Evolutionary conservation across 73 alveolate species (phyloP).

Genomic region (Paramecium bursaria): DNA sequence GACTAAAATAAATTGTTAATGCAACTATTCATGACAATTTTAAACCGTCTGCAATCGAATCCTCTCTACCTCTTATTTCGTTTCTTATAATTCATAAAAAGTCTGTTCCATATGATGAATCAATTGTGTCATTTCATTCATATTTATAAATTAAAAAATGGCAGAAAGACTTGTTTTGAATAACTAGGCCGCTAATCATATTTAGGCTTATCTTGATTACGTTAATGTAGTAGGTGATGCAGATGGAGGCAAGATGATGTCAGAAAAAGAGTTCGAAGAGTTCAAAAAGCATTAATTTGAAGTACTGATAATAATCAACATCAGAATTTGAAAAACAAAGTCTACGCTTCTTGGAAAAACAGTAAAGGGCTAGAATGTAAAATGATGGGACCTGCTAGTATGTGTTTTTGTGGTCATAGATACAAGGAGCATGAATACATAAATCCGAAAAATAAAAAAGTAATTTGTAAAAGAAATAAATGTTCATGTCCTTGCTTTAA

Average conservation of each 20-base stretch:
- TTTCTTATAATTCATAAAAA: no score
- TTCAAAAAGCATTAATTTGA: slow-evolving; percentile 88
- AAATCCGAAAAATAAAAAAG: slow-evolving; percentile 86
- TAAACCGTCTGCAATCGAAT: no score
- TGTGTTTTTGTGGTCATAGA: slow-evolving; percentile 98
- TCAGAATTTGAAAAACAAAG: slow-evolving; percentile 75
- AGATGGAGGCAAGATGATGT: slow-evolving; percentile 93
- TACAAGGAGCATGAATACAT: slow-evolving; percentile 93
- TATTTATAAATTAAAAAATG: slow-evolving; percentile 14
- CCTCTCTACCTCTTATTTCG: no score
- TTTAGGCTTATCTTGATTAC: slow-evolving; percentile 94
- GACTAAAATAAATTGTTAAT: no score
- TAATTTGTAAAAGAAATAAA: slow-evolving; percentile 87
- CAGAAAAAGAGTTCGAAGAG: slow-evolving; percentile 91
- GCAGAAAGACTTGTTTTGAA: slow-evolving; percentile 83
- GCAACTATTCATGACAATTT: no score
- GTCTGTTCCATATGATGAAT: no score
- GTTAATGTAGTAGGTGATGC: slow-evolving; percentile 93
- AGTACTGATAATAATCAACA: slow-evolving; percentile 62
- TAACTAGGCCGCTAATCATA: slow-evolving; percentile 86
- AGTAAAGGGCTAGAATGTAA: slow-evolving; percentile 91
- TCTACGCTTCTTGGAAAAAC: slow-evolving; percentile 93
- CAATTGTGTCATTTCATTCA: no score
- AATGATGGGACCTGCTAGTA: slow-evolving; percentile 94
- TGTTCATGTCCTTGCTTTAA: slow-evolving; percentile 91